phyloP scores from a whole-genome alignment of 306 rosid species.

The Lathyrus tuberosus region DNA sequence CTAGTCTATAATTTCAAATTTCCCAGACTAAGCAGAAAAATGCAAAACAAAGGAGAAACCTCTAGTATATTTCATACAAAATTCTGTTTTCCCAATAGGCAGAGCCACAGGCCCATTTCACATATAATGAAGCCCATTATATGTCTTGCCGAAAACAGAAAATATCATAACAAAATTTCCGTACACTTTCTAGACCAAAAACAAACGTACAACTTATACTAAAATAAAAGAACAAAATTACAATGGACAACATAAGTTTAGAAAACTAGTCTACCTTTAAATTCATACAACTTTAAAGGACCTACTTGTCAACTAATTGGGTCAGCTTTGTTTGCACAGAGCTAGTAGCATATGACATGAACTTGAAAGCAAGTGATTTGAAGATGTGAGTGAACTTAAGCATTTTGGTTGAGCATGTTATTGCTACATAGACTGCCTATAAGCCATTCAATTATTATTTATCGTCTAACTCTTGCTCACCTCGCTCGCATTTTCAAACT shows the following conservation, averaged over 20 bases:
- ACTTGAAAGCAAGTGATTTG: slow-evolving; percentile 16
- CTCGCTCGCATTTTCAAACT: slow-evolving; percentile 9
- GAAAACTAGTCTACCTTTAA: slow-evolving; percentile 16
- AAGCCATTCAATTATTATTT: slow-evolving; percentile 10
- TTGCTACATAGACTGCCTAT: neutral
- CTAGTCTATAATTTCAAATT: slow-evolving; percentile 17
- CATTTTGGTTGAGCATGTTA: neutral
- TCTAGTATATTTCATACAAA: slow-evolving; percentile 21
- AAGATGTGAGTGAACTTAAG: neutral
- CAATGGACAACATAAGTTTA: slow-evolving; percentile 11
- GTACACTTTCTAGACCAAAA: neutral
- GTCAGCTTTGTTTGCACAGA: too few relatives aligned
- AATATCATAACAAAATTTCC: slow-evolving; percentile 8
- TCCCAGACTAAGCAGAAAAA: slow-evolving; percentile 19
- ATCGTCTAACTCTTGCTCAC: slow-evolving; percentile 11
- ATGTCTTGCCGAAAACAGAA: slow-evolving; percentile 21
- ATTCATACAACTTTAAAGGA: slow-evolving; percentile 9
- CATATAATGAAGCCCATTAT: slow-evolving; percentile 12
- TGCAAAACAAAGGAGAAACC: slow-evolving; percentile 33
- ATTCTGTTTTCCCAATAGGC: slow-evolving; percentile 10
- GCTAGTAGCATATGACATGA: slow-evolving; percentile 14
- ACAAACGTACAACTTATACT: slow-evolving; percentile 2
- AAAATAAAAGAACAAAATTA: neutral
- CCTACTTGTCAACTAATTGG: slow-evolving; percentile 9
- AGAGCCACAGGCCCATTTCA: slow-evolving; percentile 15